These are phyloP conservation scores for Serendipita vermifera DNA, from an alignment of 768 basidiomycete species.

Conservation along the genomic window DNA sequence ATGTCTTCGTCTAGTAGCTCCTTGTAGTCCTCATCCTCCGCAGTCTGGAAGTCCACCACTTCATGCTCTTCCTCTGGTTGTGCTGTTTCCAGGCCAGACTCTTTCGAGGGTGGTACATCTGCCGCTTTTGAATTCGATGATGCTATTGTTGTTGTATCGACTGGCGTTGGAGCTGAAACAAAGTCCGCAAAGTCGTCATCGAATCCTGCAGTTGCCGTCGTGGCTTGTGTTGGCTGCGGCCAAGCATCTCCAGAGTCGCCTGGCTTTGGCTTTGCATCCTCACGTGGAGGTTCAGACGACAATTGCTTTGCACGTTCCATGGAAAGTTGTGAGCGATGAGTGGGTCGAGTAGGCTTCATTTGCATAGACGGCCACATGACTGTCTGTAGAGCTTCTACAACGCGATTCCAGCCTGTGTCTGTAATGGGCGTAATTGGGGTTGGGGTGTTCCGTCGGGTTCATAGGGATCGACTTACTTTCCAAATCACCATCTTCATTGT, in stretches of 20 bases:
- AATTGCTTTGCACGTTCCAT: neutral
- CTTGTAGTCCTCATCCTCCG: slow-evolving; percentile 14
- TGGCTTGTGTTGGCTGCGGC: neutral
- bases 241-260: neutral
- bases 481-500: slow-evolving; percentile 11
- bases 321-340: neutral
- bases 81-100: slow-evolving; percentile 43
- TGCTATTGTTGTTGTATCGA: slow-evolving; percentile 14
- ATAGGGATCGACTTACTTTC: slow-evolving; percentile 16
- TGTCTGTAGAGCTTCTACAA: slow-evolving; percentile 68
- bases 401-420: slow-evolving; percentile 42
- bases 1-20: slow-evolving; percentile 24
- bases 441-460: neutral
- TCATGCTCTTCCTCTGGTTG: slow-evolving; percentile 25
- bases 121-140: slow-evolving; percentile 21
- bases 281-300: slow-evolving; percentile 2
- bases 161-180: slow-evolving; percentile 42
- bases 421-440: slow-evolving; percentile 9
- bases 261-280: slow-evolving; percentile 10
- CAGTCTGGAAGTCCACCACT: slow-evolving; percentile 9
- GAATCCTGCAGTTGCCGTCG: slow-evolving; percentile 28
- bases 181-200: slow-evolving; percentile 76
- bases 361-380: slow-evolving; percentile 81
- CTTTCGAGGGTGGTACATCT: slow-evolving; percentile 41
- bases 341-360: neutral